A percentile compares a stretch with the other conserved stretches of the same genome.
Evolutionary conservation across 1,139 yeast genomes (phyloP).

Genomic region (Candida smagusa): DNA sequence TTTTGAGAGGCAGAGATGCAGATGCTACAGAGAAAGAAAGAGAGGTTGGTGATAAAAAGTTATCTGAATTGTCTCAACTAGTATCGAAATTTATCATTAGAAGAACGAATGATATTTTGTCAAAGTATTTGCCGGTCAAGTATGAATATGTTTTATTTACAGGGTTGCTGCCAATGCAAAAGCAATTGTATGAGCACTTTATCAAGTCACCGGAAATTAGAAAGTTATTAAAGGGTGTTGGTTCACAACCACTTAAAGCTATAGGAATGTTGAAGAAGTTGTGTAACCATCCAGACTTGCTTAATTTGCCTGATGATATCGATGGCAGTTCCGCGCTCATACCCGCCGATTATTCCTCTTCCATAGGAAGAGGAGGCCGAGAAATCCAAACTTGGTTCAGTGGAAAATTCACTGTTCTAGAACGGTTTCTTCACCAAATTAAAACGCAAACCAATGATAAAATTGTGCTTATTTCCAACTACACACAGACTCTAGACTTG

Average conservation of each 20-base stretch:
- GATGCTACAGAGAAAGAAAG: conserved; percentile 82
- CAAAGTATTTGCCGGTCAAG: conserved; percentile 91
- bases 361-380: conserved; percentile 26
- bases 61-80: conserved; percentile 65
- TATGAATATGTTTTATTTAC: conserved; percentile 95
- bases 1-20: conserved; percentile 85
- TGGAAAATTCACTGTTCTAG: conserved; percentile 63
- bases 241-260: conserved; percentile 85
- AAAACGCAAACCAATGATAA: conserved; percentile 84
- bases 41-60: conserved; percentile 64
- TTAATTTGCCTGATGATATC: conserved; percentile 72
- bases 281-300: conserved; percentile 89
- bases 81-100: conserved; percentile 92
- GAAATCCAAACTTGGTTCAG: conserved; percentile 61
- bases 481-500: conserved; percentile 89
- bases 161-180: conserved; percentile 76
- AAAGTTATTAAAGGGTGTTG: conserved; percentile 63
- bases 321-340: conserved; percentile 63
- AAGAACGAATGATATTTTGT: conserved; percentile 90
- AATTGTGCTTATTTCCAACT: conserved; percentile 89
- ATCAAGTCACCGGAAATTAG: conserved; percentile 79
- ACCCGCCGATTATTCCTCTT: conserved; percentile 69
- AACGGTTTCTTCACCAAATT: conserved; percentile 74
- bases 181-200: conserved; percentile 65
- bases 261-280: conserved; percentile 85